Percentiles rank a stretch among this genome's conserved stretches.
Evolutionary conservation across 495 filamentous ascomycete species (phyloP).

Genomic region (Aspergillus steynii): DNA sequence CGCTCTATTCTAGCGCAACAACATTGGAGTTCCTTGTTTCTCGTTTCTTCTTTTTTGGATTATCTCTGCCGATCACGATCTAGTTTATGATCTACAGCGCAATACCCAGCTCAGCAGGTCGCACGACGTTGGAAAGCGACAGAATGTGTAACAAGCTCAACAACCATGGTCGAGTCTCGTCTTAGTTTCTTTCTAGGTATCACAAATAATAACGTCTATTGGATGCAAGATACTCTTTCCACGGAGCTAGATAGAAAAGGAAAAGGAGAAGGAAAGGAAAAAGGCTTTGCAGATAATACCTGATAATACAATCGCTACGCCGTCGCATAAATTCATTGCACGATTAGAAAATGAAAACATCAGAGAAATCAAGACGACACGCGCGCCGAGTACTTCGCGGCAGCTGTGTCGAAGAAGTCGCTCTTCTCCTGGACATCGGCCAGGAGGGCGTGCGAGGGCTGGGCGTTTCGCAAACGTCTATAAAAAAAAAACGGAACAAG

Average conservation of each 20-base stretch:
- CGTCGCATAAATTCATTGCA: conserved; percentile 23
- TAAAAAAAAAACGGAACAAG: not conserved
- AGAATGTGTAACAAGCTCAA: not conserved
- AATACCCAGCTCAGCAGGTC: not conserved
- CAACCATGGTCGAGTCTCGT: not conserved
- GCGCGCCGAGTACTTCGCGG: conserved; percentile 74
- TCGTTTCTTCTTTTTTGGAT: too few relatives aligned
- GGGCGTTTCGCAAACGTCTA: conserved; percentile 58
- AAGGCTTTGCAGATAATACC: conserved; percentile 20
- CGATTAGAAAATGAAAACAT: conserved; percentile 18
- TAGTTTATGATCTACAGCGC: not conserved
- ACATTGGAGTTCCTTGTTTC: not conserved
- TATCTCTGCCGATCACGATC: not conserved
- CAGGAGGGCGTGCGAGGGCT: conserved; percentile 66
- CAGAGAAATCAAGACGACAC: conserved; percentile 52
- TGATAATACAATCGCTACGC: conserved; percentile 17
- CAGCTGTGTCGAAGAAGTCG: conserved; percentile 75
- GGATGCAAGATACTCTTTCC: not conserved
- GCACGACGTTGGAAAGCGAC: not conserved
- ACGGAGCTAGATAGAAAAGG: not conserved
- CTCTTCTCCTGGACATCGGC: conserved; percentile 74
- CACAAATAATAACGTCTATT: conserved; percentile 1
- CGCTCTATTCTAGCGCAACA: conserved; percentile 25
- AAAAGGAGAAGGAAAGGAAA: not conserved
- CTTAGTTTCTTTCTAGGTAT: not conserved